Evolutionary conservation across 345 rosid genomes (phyloP).

Genomic region (Geranium rotundifolium): DNA sequence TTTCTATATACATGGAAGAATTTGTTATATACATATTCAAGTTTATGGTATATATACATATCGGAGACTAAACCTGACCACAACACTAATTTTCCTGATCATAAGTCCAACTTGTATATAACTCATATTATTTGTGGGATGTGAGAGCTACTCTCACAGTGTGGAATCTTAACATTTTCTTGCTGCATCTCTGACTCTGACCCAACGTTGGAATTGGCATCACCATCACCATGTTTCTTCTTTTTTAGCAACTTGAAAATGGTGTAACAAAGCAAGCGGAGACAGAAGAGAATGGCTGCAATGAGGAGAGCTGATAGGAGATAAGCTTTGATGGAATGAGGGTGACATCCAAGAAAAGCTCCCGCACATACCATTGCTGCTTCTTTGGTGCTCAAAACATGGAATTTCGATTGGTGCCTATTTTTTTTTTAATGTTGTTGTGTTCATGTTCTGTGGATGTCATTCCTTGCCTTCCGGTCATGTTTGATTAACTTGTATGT

Average conservation of each 20-base stretch:
- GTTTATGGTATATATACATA: too few species aligned
- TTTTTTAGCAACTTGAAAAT: constrained; percentile 19
- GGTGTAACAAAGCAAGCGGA: constrained; percentile 19
- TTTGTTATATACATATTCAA: too few species aligned
- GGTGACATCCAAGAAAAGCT: constrained; percentile 24
- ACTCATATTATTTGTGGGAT: background rate
- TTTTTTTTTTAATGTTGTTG: background rate
- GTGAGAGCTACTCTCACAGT: too few species aligned
- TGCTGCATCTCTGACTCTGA: background rate
- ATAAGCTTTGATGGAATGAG: constrained; percentile 14
- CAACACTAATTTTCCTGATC: too few species aligned
- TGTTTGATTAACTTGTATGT: background rate
- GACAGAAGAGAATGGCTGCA: constrained; percentile 19
- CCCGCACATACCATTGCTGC: constrained; percentile 31
- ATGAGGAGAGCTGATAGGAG: constrained; percentile 24
- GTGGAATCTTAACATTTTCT: background rate
- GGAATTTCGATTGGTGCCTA: background rate
- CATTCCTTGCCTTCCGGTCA: background rate
- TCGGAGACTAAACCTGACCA: too few species aligned
- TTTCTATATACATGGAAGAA: too few species aligned
- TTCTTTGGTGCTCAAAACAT: background rate
- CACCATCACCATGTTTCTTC: constrained; percentile 5
- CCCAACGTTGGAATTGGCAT: background rate
- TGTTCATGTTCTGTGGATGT: background rate
- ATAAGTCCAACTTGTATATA: too few species aligned